Percentiles rank a stretch among this genome's conserved stretches.
phyloP scores from a whole-genome alignment of 2,329 filamentous ascomycete genomes.

The Furcasterigmium sp. region DNA sequence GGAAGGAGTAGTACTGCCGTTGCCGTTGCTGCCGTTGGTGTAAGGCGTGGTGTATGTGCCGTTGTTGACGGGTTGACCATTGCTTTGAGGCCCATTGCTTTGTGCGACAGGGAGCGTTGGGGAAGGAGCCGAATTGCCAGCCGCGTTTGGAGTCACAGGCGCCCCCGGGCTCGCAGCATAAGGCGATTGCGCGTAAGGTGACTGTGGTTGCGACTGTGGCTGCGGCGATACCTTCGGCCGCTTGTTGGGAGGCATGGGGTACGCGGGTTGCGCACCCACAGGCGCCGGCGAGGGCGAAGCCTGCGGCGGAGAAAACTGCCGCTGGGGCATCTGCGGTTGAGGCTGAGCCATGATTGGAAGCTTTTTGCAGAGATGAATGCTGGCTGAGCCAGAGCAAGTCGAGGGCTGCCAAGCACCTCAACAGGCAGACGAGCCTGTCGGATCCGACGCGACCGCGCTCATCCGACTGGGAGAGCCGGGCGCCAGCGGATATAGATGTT shows the following conservation, averaged over 20 bases:
- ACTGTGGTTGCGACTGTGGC: constrained; percentile 61
- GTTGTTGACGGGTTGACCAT: constrained; percentile 19
- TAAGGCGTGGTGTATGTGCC: constrained; percentile 30
- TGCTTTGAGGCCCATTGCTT: constrained; percentile 18
- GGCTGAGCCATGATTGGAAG: constrained; percentile 51
- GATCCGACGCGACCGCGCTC: constrained; percentile 37
- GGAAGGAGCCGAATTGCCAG: constrained; percentile 27
- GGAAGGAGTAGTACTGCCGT: constrained; percentile 26
- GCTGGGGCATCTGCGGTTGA: constrained; percentile 44
- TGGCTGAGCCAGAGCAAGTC: too few relatives aligned
- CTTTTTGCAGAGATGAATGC: constrained; percentile 4
- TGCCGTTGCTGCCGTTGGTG: constrained; percentile 28
- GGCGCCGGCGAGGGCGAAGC: constrained; percentile 45
- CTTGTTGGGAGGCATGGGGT: constrained; percentile 63
- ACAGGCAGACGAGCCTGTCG: constrained; percentile 46
- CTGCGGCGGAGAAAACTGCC: constrained; percentile 58
- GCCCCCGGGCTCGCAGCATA: constrained; percentile 42
- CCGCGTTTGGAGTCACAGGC: constrained; percentile 31
- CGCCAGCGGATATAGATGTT: constrained; percentile 7
- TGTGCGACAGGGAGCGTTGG: constrained; percentile 22
- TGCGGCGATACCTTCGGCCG: constrained; percentile 67
- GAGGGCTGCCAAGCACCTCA: constrained; percentile 23
- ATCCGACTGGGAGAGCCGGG: constrained; percentile 28
- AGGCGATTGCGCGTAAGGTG: constrained; percentile 51
- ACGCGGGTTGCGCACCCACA: constrained; percentile 50